Base-by-base conservation (phyloP, 768 basidiomycete species). In the Russula sp. region DNA sequence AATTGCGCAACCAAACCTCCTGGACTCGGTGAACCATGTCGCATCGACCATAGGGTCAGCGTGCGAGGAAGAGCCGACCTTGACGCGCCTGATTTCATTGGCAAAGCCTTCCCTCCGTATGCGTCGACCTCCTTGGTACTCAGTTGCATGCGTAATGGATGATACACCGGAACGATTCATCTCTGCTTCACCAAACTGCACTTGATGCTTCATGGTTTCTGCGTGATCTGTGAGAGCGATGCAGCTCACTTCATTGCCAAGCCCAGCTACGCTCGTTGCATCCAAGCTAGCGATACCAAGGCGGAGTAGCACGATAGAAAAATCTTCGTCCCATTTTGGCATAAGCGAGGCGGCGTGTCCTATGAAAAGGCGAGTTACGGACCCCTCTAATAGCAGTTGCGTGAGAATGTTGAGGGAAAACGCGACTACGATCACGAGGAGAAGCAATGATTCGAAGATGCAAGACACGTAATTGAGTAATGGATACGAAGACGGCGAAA, bases 271-370 rank as follows among this genome's bases (percentile, higher is more conserved):
- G 49, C 83, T 84, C 0, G 88, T 89, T 0, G 86, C 84, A 69
- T 91, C 89, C 52, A 91, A 75, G 64, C 85, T 87, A 4, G 87
- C 87, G 0, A 86, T 86, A 20, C 87, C 87, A 20, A 89, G 75
- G 22, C 89, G 82, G 46, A 90, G 76, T 42, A 91, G 76, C 3
- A 85, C 80, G 22, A 89, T 79, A 7, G 83, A 81, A 71, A 87
- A 90, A 69, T 89, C 87, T 70, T 90, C 88, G 42, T 90, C 86
- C 70, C 77, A 78, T 18, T 79, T 81, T 2, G 85, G 76, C 41
- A 78, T 66, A 36, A 81, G 69, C 25, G 71, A 73, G 16, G 57
- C 58, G n/a, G 74, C 70, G 63, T 70, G 76, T 7, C 83, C 84
- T 36, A 85, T 79, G n/a, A 88, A 74, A 11, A 86, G 78, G 3